Conservation (phyloP, 2,329 filamentous ascomycete species). For the Cordyceps pruinosa region DNA sequence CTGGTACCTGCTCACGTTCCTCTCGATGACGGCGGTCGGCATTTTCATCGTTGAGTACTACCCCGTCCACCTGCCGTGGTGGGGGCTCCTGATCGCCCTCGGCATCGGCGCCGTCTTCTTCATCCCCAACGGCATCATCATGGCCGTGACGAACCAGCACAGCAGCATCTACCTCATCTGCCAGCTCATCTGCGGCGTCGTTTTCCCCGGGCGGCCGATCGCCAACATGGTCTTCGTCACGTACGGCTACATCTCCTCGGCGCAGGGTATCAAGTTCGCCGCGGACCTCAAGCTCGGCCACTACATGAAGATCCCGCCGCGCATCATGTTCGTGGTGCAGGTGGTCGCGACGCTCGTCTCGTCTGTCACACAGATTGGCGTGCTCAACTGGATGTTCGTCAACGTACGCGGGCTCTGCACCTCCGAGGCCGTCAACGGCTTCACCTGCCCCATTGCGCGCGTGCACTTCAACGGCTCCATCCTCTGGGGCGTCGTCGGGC, state of each 20-base stretch:
- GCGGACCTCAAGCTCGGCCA: slow-evolving; percentile 81
- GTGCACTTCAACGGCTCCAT: slow-evolving; percentile 90
- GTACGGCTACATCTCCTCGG: slow-evolving; percentile 83
- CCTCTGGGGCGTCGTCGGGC: slow-evolving; percentile 83
- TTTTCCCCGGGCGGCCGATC: slow-evolving; percentile 78
- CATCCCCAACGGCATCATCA: slow-evolving; percentile 86
- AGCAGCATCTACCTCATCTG: slow-evolving; percentile 82
- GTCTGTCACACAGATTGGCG: slow-evolving; percentile 72
- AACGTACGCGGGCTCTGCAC: slow-evolving; percentile 75
- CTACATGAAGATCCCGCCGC: slow-evolving; percentile 80
- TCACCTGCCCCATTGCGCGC: slow-evolving; percentile 78
- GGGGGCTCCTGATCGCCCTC: slow-evolving; percentile 72
- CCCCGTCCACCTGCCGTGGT: slow-evolving; percentile 78
- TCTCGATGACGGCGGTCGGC: slow-evolving; percentile 68
- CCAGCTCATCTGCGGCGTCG: slow-evolving; percentile 72
- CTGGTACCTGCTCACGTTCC: slow-evolving; percentile 74
- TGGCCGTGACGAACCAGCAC: slow-evolving; percentile 88
- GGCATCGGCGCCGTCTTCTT: slow-evolving; percentile 74
- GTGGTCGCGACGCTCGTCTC: slow-evolving; percentile 70
- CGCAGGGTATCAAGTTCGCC: slow-evolving; percentile 83
- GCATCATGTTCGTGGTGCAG: slow-evolving; percentile 72
- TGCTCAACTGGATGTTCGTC: slow-evolving; percentile 85
- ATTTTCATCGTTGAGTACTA: slow-evolving; percentile 84
- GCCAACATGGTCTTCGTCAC: slow-evolving; percentile 93
- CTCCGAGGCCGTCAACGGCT: slow-evolving; percentile 71